Percentiles rank a stretch among this genome's conserved stretches.
phyloP scores from a whole-genome alignment of 306 rosid genomes.

The Vigna trinervia region DNA sequence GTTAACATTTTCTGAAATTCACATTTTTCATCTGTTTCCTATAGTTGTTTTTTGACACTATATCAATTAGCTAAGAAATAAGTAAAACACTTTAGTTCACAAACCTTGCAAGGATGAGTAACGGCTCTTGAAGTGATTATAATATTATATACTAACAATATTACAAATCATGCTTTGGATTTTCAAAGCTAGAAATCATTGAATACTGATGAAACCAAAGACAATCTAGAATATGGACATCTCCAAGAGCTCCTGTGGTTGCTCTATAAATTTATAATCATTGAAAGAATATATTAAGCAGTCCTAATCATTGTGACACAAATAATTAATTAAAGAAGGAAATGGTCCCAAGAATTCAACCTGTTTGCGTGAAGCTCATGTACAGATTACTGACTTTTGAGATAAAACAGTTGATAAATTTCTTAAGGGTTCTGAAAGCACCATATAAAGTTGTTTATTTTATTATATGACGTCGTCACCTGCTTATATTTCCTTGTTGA shows the following conservation, averaged over 20 bases:
- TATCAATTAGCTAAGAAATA: too few relatives aligned
- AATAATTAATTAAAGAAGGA: slow-evolving; percentile 21
- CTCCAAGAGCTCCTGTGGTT: slow-evolving; percentile 1
- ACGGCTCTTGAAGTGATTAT: not conserved
- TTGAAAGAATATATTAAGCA: not conserved
- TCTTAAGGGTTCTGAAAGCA: slow-evolving; percentile 13
- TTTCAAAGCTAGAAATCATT: not conserved
- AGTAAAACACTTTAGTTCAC: too few relatives aligned
- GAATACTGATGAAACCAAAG: slow-evolving; percentile 28
- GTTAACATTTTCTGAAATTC: not conserved
- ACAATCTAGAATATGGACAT: slow-evolving; percentile 16
- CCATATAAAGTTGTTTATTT: slow-evolving; percentile 26
- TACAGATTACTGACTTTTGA: slow-evolving; percentile 4
- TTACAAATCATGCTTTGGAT: not conserved
- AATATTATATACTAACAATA: not conserved
- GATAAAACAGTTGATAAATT: slow-evolving; percentile 1
- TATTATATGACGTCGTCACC: slow-evolving; percentile 20
- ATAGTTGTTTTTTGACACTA: too few relatives aligned
- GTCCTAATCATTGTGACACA: slow-evolving; percentile 32
- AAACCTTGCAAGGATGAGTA: too few relatives aligned
- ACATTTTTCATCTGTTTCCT: not conserved
- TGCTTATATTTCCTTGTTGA: slow-evolving; percentile 28
- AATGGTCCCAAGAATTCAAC: slow-evolving; percentile 10
- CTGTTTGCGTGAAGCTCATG: slow-evolving; percentile 35
- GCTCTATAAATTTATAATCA: slow-evolving; percentile 3